Evolutionary conservation across 2,329 filamentous ascomycete species (phyloP), one percentile per base, ranked within the genome.

Genomic region (Aspergillus sp.): DNA sequence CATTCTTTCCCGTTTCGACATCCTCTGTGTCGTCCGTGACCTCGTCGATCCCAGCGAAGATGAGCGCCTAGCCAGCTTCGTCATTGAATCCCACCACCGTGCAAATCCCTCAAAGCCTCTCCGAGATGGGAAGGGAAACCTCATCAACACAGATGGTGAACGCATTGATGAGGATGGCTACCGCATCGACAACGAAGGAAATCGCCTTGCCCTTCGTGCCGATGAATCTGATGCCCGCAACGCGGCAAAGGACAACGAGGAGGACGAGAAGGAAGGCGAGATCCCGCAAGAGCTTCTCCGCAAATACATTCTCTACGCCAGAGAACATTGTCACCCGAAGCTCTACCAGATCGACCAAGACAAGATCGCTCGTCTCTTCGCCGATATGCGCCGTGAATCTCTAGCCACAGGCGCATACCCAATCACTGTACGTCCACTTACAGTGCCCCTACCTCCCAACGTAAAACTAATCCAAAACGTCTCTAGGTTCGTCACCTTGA

Each of bases 261-360:
- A 81, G 4, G 78, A 80, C 11, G 78, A 80, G 60, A 80, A 82
- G 58, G 79, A 82, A 62, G 88, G 88, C 53, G 89, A 95, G 62
- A 96, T 99, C 54, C 86, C 92, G 0, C 95, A 99, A 71, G 91
- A 95, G 66, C 80, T 99, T 45, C 79, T 99, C 64, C 83, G 95
- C 63, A 99, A 99, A 77, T 99, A 98, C 74, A 99, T 99, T 65
- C 82, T 98, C 17, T 99, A 97, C 69, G 92, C 95, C 0, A 85
- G 93, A 32, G 92, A 97, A 74, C 89, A 89, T 68, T 96, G 91
- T 74, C 85, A 84, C 53, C 95, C 95, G 8, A 98, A 96, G 78
- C 83, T 99, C 8, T 96, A 97, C 73, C 91, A 98, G 72, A 96
- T 99, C 76, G 95, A 99, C 66, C 91, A 97, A 73, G 95, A 98